These are phyloP conservation scores for Euphrasia confusa DNA, from an alignment of 257 asterid species.

Conservation along the genomic window DNA sequence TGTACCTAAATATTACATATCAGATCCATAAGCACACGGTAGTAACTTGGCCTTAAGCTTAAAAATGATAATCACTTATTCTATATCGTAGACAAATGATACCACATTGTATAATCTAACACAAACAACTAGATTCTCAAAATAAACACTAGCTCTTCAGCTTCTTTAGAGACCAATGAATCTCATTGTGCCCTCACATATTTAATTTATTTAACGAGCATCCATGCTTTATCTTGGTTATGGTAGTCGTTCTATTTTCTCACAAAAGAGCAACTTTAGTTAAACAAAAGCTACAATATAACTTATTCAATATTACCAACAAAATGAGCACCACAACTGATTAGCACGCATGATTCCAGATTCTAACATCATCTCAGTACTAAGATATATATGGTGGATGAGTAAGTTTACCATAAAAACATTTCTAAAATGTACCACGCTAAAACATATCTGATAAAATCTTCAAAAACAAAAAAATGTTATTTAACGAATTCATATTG, in stretches of 20 bases:
- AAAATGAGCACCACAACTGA: neutral
- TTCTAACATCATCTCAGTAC: neutral
- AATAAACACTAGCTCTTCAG: slow-evolving; percentile 1
- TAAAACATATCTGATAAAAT: no score
- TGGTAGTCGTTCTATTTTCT: neutral
- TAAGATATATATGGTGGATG: no score
- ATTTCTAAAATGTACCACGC: no score
- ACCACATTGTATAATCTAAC: neutral
- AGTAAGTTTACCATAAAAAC: neutral
- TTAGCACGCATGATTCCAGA: neutral
- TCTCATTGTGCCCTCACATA: neutral
- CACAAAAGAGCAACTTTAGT: neutral
- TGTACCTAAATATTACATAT: slow-evolving; percentile 57
- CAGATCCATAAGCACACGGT: neutral
- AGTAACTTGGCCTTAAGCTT: neutral
- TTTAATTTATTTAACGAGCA: neutral
- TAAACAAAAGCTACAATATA: neutral
- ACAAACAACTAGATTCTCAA: neutral
- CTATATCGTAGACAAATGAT: neutral
- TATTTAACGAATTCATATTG: no score
- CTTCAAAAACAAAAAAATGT: no score
- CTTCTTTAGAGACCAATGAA: neutral
- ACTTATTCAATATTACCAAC: neutral
- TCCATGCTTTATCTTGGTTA: neutral
- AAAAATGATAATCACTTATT: slow-evolving; percentile 1